Base-by-base conservation (phyloP, 2,329 filamentous ascomycete species). In the Didymella exigua region DNA sequence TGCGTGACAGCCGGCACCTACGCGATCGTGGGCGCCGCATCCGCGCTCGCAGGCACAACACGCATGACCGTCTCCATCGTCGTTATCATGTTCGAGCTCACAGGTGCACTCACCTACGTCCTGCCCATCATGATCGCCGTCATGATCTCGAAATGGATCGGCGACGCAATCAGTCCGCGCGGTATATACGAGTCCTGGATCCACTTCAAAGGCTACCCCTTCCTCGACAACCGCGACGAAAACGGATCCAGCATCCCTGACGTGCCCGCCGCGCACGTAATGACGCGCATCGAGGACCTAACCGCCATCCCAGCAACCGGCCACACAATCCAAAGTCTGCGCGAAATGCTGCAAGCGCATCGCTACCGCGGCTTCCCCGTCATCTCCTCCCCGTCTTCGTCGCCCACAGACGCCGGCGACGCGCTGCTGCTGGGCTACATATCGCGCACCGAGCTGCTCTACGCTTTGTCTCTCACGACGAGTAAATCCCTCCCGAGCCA, bases 181-280 rank as follows among this genome's bases (percentile, higher is more conserved):
- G 92, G 95, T 61, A 98, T 99, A 75, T 99, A 99, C 78, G 95
- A 99, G 74, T 89, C 89, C 49, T 99, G 95, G 95, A 99, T 99
- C 70, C 89, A 92, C 65, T 88, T 97, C 77, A 95, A 96, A 70
- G 91, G 90, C 63, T 99, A 98, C 72, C 95, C 95, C 0, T 97
- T 93, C 77, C 84, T 99, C 49, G 93, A 98, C 76, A 95, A 96
- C 73, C 89, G 88, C 66, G 92, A 96, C 69, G 73, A 95, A 67
- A 79, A 74, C 45, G 69, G 74, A 5, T 69, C 79, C 27, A 78
- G 82, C 14, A 86, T 96, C 9, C 92, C 93, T 19, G 92, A 97
- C 75, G 86, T 97, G 2, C 86, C 90, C 1, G 90, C 90, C n/a
- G 82, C 86, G 9, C 89, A 93, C 62, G 87, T 97, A 67, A 97